These are phyloP conservation scores for Pseudogymnoascus sp. DNA, from an alignment of 2,329 filamentous ascomycete genomes.

Conservation along the genomic window DNA sequence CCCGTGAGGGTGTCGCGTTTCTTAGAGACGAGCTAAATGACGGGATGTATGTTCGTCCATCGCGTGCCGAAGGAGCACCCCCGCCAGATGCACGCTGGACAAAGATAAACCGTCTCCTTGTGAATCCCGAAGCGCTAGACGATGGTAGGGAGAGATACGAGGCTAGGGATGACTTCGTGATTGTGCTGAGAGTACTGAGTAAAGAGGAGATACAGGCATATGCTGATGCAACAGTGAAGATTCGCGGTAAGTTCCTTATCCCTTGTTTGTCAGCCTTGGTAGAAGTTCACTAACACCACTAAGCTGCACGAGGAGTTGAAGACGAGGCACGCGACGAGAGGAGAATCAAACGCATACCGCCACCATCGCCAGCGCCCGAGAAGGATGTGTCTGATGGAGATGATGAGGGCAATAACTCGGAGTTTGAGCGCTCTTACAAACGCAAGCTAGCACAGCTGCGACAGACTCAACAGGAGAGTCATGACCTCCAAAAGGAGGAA, in stretches of 20 bases:
- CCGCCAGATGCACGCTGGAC: conserved; percentile 82
- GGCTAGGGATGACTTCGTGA: conserved; percentile 83
- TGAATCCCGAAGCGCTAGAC: conserved; percentile 82
- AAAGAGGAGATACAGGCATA: conserved; percentile 88
- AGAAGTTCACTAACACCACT: background rate
- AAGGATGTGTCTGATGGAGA: background rate
- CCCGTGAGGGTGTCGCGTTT: conserved; percentile 87
- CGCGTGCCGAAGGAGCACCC: background rate
- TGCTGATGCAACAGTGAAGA: conserved; percentile 70
- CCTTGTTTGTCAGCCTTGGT: background rate
- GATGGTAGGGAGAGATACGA: conserved; percentile 84
- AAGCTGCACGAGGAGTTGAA: background rate
- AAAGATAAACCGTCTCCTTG: conserved; percentile 79
- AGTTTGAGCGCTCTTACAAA: background rate
- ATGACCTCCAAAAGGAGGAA: background rate
- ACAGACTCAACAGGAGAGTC: background rate
- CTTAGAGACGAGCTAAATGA: conserved; percentile 77
- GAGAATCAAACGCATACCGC: background rate
- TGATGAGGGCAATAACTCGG: background rate
- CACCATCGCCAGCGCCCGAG: background rate
- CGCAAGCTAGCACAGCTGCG: background rate
- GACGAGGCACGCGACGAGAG: background rate
- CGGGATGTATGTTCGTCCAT: conserved; percentile 42
- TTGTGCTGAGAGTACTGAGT: conserved; percentile 78
- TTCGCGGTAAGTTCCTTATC: conserved; percentile 58